Base-by-base conservation (phyloP, 129 eudicot genomes). In the Lactuca saligna region DNA sequence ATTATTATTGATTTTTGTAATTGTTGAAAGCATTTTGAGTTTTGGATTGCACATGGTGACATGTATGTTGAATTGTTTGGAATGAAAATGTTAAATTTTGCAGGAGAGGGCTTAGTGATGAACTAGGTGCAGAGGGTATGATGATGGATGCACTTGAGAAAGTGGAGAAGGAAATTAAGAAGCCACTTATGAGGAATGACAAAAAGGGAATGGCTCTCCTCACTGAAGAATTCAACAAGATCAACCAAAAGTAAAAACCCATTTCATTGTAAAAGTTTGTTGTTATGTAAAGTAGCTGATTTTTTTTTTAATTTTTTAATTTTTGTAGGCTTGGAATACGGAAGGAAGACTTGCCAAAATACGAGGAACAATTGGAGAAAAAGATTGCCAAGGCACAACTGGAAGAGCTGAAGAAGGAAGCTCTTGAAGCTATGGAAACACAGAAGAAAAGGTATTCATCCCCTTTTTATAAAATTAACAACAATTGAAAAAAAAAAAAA, bases 101-200 rank as follows among this genome's bases (percentile, higher is more conserved):
- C 89, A 90, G 97, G 97, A 90, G 97, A 66, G 95, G 95, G 44
- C 84, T 87, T 58, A 68, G 75, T 3, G 97, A 90, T 74, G 95
- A 90, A n/a, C 86, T 87, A 54, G 97, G 95, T 61, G 91, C 89
- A 25, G 97, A 90, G 77, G 81, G 78, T 31, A 76, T 87, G 97
- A 90, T 90, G 97, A 78, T 87, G 81, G 85, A 82, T 55, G 95
- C 95, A 14, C 79, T 90, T 71, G 95, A 87, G 58, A 90, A 84
- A 78, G 87, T 90, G 68, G 97, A 90, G 79, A 87, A 87, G 61
- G 91, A 87, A 72, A 46, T 90, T 46, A 87, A 87, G 74, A 87
- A 90, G 61, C 97, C 97, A 5, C 91, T 90, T 33, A 58, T 90
- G 97, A 80, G 97, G 70, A 87, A 87, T 69, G 97, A 90, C 80